Evolutionary conservation across 2,329 filamentous ascomycete genomes (phyloP).

Genomic region (Fusarium palustre): DNA sequence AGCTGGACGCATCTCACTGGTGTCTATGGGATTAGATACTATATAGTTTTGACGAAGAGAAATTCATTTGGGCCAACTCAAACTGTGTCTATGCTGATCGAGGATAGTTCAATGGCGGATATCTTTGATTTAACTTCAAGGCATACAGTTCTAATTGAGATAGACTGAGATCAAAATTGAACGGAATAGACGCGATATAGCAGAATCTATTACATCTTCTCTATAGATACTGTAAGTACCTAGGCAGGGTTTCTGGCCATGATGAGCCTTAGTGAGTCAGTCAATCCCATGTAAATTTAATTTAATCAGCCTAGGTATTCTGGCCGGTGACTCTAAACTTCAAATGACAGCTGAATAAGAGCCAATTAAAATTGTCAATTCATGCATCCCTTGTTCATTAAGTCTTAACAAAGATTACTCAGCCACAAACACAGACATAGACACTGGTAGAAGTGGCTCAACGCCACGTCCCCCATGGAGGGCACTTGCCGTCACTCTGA

Average conservation of each 20-base stretch:
- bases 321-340: slow-evolving; percentile 33
- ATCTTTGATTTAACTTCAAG: not conserved
- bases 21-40: slow-evolving; percentile 7
- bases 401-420: slow-evolving; percentile 34
- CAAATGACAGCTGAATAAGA: not conserved
- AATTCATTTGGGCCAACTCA: not conserved
- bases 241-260: not conserved
- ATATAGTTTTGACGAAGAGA: slow-evolving; percentile 5
- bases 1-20: not conserved
- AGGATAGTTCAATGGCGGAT: not conserved
- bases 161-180: not conserved
- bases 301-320: not conserved
- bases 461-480: slow-evolving; percentile 28
- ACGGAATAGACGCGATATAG: not conserved
- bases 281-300: not conserved
- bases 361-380: slow-evolving; percentile 29
- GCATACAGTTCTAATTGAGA: not conserved
- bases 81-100: not conserved
- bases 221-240: too few relatives aligned
- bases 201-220: not conserved
- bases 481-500: slow-evolving; percentile 24
- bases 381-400: slow-evolving; percentile 1
- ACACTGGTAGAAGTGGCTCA: slow-evolving; percentile 14
- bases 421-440: slow-evolving; percentile 30
- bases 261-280: slow-evolving; percentile 27